These are phyloP conservation scores for Phaeosphaeriaceae sp. DNA, from an alignment of 2,329 filamentous ascomycete species.

Conservation along the genomic window DNA sequence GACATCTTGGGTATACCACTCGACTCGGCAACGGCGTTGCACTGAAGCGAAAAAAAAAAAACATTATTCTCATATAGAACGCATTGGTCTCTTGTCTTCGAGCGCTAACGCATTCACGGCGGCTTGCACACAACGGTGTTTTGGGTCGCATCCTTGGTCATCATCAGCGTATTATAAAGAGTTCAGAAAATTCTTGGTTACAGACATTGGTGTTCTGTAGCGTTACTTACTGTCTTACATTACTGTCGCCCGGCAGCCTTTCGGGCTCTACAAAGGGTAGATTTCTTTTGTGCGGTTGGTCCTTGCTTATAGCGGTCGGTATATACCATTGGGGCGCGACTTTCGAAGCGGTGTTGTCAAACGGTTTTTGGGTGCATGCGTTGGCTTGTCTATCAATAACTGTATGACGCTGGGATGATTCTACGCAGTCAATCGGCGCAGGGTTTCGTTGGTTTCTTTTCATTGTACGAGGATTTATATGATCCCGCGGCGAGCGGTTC, in stretches of 20 bases:
- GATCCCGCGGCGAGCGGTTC: constrained; percentile 19
- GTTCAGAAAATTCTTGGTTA: constrained; percentile 44
- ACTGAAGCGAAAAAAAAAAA: constrained; percentile 44
- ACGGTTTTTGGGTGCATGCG: constrained; percentile 43
- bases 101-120: constrained; percentile 50
- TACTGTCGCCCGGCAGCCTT: constrained; percentile 38
- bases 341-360: constrained; percentile 49
- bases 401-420: constrained; percentile 52
- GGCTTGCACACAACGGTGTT: constrained; percentile 49
- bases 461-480: constrained; percentile 44
- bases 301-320: constrained; percentile 45
- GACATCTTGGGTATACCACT: constrained; percentile 51
- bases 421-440: constrained; percentile 42
- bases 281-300: constrained; percentile 50
- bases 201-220: constrained; percentile 46
- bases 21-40: constrained; percentile 51
- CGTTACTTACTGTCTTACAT: constrained; percentile 34
- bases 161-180: constrained; percentile 44
- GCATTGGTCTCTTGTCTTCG: constrained; percentile 46
- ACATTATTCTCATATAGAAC: constrained; percentile 46
- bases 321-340: constrained; percentile 50
- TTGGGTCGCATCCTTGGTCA: constrained; percentile 44
- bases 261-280: constrained; percentile 43
- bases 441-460: constrained; percentile 33
- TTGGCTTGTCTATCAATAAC: constrained; percentile 39